phyloP scores from a whole-genome alignment of 1,139 yeast species.

The Suhomyces bribrorum region DNA sequence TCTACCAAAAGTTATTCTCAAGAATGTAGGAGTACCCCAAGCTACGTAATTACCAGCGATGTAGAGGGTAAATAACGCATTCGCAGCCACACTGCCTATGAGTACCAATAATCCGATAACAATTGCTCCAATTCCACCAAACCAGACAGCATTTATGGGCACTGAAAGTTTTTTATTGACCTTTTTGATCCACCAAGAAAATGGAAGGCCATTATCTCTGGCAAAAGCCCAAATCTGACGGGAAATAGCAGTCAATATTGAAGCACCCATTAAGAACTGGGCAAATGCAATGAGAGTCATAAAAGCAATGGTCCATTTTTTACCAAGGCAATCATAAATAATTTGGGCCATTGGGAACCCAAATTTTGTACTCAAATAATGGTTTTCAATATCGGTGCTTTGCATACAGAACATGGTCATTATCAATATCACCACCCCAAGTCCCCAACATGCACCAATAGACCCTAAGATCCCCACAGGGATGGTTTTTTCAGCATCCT shows the following conservation, averaged over 20 bases:
- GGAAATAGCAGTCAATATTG: constrained; percentile 52
- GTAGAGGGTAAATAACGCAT: constrained; percentile 57
- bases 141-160: constrained; percentile 62
- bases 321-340: constrained; percentile 64
- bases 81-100: constrained; percentile 60
- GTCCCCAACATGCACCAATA: constrained; percentile 56
- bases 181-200: constrained; percentile 48
- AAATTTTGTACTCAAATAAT: constrained; percentile 42
- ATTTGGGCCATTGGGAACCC: constrained; percentile 69
- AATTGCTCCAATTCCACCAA: constrained; percentile 49
- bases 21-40: constrained; percentile 58
- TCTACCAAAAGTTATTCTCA: constrained; percentile 48
- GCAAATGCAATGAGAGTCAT: constrained; percentile 61
- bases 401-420: constrained; percentile 58
- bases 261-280: constrained; percentile 68
- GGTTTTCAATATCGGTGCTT: constrained; percentile 44
- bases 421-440: constrained; percentile 61
- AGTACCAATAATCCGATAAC: constrained; percentile 59
- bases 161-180: constrained; percentile 54
- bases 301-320: constrained; percentile 67
- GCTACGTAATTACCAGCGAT: constrained; percentile 64
- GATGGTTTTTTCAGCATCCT: constrained; percentile 64
- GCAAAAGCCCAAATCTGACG: constrained; percentile 57
- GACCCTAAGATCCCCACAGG: constrained; percentile 64
- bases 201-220: constrained; percentile 52